Percentiles rank a stretch among this genome's conserved stretches.
phyloP scores from a whole-genome alignment of 2,329 filamentous ascomycete species.

The Fusarium anguioides region DNA sequence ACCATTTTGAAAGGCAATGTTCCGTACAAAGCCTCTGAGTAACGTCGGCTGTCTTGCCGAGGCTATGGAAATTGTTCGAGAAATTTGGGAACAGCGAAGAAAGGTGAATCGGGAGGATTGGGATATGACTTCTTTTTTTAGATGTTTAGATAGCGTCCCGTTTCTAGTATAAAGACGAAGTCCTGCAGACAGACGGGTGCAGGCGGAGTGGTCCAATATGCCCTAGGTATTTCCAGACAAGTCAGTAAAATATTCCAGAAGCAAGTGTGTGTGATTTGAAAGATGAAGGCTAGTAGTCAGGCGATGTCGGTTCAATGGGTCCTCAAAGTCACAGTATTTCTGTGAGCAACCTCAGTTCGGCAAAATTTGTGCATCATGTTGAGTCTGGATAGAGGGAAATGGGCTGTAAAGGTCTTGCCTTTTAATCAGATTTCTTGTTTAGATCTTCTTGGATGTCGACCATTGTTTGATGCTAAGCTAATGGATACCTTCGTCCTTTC shows the following conservation, averaged over 20 bases:
- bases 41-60: conserved; percentile 3
- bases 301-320: conserved; percentile 28
- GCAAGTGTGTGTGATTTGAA: not conserved
- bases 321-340: conserved; percentile 15
- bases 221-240: not conserved
- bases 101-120: conserved; percentile 7
- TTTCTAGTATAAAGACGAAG: not conserved
- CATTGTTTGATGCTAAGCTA: too few relatives aligned
- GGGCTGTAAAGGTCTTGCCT: not conserved
- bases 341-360: conserved; percentile 24
- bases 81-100: conserved; percentile 4
- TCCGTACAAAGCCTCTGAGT: not conserved
- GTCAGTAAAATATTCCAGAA: not conserved
- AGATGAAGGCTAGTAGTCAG: not conserved
- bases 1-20: not conserved
- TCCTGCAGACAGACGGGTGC: not conserved
- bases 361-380: conserved; percentile 28
- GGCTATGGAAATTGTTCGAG: not conserved
- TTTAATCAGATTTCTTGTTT: rapidly evolving
- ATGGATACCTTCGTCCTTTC: rapidly evolving
- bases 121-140: conserved; percentile 51
- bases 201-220: too few relatives aligned
- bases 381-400: not conserved
- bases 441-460: too few relatives aligned
- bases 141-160: not conserved